Evolutionary conservation across 2,329 filamentous ascomycete genomes (phyloP).

Genomic region (Fusarium sp.): DNA sequence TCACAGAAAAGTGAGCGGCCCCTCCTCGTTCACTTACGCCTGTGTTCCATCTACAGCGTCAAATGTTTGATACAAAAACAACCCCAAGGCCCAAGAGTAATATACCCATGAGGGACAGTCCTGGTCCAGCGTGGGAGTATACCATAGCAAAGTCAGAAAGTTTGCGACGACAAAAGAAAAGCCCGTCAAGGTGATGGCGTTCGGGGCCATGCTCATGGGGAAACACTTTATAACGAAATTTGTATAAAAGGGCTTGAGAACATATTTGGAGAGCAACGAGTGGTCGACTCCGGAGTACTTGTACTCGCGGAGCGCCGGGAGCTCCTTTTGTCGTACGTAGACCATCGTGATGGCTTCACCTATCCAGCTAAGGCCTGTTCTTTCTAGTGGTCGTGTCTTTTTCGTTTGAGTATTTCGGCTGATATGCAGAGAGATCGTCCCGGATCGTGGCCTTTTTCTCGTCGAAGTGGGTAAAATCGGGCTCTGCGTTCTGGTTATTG

Average conservation of each 20-base stretch:
- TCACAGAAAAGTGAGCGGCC: background rate
- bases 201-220: conserved; percentile 93
- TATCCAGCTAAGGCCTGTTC: background rate
- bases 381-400: conserved; percentile 2
- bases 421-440: conserved; percentile 12
- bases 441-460: conserved; percentile 34
- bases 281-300: conserved; percentile 94
- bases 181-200: conserved; percentile 88
- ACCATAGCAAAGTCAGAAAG: conserved; percentile 92
- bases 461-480: conserved; percentile 27
- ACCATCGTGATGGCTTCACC: conserved; percentile 71
- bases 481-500: conserved; percentile 13
- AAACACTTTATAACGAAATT: conserved; percentile 94
- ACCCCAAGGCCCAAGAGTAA: conserved; percentile 85
- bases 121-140: conserved; percentile 91
- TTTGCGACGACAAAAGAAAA: conserved; percentile 92
- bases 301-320: conserved; percentile 91
- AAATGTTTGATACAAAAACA: conserved; percentile 98
- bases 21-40: conserved; percentile 71
- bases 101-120: conserved; percentile 98
- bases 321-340: conserved; percentile 92
- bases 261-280: conserved; percentile 88
- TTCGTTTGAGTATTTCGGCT: conserved; percentile 2
- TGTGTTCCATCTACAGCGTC: conserved; percentile 96
- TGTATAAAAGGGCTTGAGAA: conserved; percentile 98